These are phyloP conservation scores for Metschnikowia noctiluminum DNA, from an alignment of 805 yeast genomes.

Conservation along the genomic window DNA sequence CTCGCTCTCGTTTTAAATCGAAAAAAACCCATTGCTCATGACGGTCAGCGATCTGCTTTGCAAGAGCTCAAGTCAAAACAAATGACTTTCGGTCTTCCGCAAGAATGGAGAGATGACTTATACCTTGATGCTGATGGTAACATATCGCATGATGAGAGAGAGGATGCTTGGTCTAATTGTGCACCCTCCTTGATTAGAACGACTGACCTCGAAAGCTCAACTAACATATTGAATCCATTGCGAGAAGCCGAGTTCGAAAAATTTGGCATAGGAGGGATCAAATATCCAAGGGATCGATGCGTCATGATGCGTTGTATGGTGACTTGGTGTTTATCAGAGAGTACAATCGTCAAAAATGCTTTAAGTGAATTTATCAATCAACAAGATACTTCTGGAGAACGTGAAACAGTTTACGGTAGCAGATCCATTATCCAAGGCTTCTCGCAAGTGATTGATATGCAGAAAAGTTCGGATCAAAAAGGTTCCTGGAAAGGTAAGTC, in stretches of 20 bases:
- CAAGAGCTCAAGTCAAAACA: slow-evolving; percentile 31
- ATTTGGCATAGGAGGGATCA: slow-evolving; percentile 31
- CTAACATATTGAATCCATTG: slow-evolving; percentile 22
- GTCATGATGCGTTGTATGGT: slow-evolving; percentile 33
- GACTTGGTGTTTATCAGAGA: slow-evolving; percentile 35
- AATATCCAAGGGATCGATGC: slow-evolving; percentile 32
- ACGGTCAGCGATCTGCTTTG: slow-evolving; percentile 27
- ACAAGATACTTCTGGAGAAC: slow-evolving; percentile 39
- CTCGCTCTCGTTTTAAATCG: slow-evolving; percentile 36
- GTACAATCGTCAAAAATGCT: slow-evolving; percentile 27
- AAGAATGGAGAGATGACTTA: slow-evolving; percentile 34
- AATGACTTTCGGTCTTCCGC: slow-evolving; percentile 32
- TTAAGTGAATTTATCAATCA: slow-evolving; percentile 23
- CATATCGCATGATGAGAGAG: slow-evolving; percentile 5
- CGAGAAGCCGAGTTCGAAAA: slow-evolving; percentile 27
- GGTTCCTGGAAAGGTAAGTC: slow-evolving; percentile 25
- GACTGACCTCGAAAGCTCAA: slow-evolving; percentile 15
- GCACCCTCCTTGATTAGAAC: slow-evolving; percentile 18
- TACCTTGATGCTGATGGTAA: slow-evolving; percentile 5
- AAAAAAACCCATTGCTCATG: slow-evolving; percentile 27
- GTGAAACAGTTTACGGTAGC: slow-evolving; percentile 35
- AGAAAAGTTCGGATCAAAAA: slow-evolving; percentile 30
- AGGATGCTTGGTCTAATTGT: slow-evolving; percentile 23
- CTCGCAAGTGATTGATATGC: slow-evolving; percentile 28
- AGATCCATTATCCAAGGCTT: slow-evolving; percentile 36